Percentiles rank a stretch among this genome's conserved stretches.
phyloP scores from a whole-genome alignment of 139 green algal species.

The Ulvella scutata region DNA sequence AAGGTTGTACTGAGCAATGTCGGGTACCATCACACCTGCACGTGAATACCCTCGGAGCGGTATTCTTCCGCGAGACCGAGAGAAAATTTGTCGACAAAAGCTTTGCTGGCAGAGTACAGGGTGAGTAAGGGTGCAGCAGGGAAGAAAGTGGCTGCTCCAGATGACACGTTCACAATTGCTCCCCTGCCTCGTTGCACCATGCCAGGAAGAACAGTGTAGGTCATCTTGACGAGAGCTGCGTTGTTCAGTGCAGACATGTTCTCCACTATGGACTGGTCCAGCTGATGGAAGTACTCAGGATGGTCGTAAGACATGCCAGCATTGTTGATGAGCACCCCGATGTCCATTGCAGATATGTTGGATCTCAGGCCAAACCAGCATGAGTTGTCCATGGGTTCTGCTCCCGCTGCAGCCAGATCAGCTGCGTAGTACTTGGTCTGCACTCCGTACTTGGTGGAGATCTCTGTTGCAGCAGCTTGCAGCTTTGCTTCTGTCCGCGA shows the following conservation, averaged over 20 bases:
- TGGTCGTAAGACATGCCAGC: slow-evolving; percentile 67
- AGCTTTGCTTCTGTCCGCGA: slow-evolving; percentile 45
- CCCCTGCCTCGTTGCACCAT: slow-evolving; percentile 51
- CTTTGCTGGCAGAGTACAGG: slow-evolving; percentile 67
- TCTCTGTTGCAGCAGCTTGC: slow-evolving; percentile 17
- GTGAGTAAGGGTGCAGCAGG: slow-evolving; percentile 49
- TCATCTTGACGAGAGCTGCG: slow-evolving; percentile 24
- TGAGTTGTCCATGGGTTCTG: slow-evolving; percentile 4
- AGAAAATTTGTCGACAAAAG: neutral
- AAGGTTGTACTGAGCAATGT: no score
- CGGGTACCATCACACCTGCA: no score
- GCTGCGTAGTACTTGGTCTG: slow-evolving; percentile 20
- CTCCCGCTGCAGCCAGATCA: slow-evolving; percentile 23
- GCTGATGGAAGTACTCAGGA: slow-evolving; percentile 40
- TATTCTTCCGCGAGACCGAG: neutral
- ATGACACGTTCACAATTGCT: slow-evolving; percentile 60
- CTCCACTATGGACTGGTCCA: slow-evolving; percentile 21
- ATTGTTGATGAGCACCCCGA: slow-evolving; percentile 78
- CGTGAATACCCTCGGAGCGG: neutral
- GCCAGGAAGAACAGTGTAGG: slow-evolving; percentile 37
- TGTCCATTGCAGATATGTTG: slow-evolving; percentile 23
- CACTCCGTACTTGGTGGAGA: slow-evolving; percentile 30
- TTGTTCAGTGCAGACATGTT: slow-evolving; percentile 46
- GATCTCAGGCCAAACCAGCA: slow-evolving; percentile 9
- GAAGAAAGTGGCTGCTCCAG: slow-evolving; percentile 38